phyloP scores from a whole-genome alignment of 345 rosid species.

The Lumnitzera racemosa region DNA sequence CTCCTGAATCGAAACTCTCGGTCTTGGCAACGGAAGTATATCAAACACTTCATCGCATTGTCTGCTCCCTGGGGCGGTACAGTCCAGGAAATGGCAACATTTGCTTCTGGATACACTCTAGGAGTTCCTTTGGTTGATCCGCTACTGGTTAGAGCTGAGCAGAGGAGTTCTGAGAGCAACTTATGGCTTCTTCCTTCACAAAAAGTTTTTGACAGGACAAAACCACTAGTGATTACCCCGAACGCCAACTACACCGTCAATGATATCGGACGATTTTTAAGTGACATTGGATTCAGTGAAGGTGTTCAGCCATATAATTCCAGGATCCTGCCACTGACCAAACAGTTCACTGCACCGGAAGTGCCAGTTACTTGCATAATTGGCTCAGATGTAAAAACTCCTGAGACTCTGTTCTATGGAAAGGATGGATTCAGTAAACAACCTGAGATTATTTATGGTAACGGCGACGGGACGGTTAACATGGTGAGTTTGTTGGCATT shows the following conservation, averaged over 20 bases:
- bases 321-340: conserved; percentile 48
- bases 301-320: conserved; percentile 50
- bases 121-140: conserved; percentile 83
- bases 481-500: conserved; percentile 55
- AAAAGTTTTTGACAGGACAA: conserved; percentile 26
- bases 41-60: conserved; percentile 72
- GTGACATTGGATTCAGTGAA: conserved; percentile 54
- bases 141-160: conserved; percentile 55
- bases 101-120: conserved; percentile 61
- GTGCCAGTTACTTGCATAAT: conserved; percentile 64
- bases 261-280: conserved; percentile 39
- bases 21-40: conserved; percentile 53
- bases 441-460: conserved; percentile 63
- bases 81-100: conserved; percentile 49
- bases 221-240: conserved; percentile 45
- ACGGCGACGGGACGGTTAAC: conserved; percentile 86
- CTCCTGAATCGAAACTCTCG: conserved; percentile 53
- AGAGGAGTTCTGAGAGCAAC: conserved; percentile 76
- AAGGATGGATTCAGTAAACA: conserved; percentile 43
- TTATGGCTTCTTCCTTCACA: conserved; percentile 78
- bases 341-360: conserved; percentile 26
- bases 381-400: conserved; percentile 51
- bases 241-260: conserved; percentile 38
- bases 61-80: conserved; percentile 87
- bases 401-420: conserved; percentile 48